Conservation (phyloP, 371 early-diverging fungal species). For the Saksenaea oblongispora region DNA sequence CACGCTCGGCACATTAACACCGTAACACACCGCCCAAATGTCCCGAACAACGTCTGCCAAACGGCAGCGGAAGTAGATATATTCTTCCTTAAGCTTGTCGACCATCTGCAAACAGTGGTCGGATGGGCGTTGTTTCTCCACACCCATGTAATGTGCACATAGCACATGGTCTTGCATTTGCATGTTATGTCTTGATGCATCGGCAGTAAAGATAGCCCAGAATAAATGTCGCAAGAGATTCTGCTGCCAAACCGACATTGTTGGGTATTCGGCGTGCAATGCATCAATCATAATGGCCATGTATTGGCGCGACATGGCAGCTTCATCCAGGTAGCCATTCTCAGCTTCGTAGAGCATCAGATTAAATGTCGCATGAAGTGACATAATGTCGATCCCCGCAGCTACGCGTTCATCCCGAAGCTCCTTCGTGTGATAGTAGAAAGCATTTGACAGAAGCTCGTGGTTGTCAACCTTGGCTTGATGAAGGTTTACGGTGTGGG, state of each 20-base stretch:
- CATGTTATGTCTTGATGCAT: conserved; percentile 19
- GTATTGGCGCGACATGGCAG: conserved; percentile 18
- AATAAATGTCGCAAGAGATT: conserved; percentile 24
- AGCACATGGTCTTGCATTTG: conserved; percentile 23
- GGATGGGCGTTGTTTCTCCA: conserved; percentile 28
- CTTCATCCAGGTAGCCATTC: conserved; percentile 21
- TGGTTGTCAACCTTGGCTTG: conserved; percentile 24
- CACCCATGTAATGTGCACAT: conserved; percentile 20
- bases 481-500: conserved; percentile 26
- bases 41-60: conserved; percentile 19
- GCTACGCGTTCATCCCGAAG: conserved; percentile 14
- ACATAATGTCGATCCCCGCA: conserved; percentile 21
- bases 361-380: conserved; percentile 24
- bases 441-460: conserved; percentile 19
- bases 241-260: conserved; percentile 30
- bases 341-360: conserved; percentile 28
- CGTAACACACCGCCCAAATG: conserved; percentile 21
- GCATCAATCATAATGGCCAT: conserved; percentile 29
- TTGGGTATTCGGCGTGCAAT: conserved; percentile 21
- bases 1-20: conserved; percentile 5
- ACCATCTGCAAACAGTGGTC: conserved; percentile 19
- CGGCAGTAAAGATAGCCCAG: conserved; percentile 28
- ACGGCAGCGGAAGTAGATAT: conserved; percentile 25
- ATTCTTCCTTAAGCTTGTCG: conserved; percentile 28
- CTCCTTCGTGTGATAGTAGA: conserved; percentile 20